A percentile compares a stretch with the other conserved stretches of the same genome.
phyloP scores from a whole-genome alignment of 2,329 filamentous ascomycete genomes.

The Phaeoacremonium minimum region DNA sequence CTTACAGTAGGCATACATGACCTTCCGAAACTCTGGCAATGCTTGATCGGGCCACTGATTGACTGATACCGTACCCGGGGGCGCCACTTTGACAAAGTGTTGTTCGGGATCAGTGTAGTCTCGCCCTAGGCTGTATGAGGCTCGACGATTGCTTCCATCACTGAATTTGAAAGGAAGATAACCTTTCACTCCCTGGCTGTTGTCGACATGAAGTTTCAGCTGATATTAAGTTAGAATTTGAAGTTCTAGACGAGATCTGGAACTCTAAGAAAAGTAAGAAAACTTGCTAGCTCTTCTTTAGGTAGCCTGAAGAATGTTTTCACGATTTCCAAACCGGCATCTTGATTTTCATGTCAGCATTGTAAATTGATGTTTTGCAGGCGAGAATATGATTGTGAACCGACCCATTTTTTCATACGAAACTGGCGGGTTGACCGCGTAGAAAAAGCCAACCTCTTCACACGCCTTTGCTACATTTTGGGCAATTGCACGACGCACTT shows the following conservation, averaged over 20 bases:
- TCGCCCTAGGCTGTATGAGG: not conserved
- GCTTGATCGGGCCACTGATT: not conserved
- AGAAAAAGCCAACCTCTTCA: slow-evolving; percentile 5
- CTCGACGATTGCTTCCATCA: not conserved
- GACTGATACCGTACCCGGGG: too few species aligned
- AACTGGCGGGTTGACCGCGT: not conserved
- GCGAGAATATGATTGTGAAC: not conserved
- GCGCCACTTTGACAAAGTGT: not conserved
- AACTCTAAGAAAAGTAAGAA: too few species aligned
- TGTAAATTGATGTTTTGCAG: not conserved
- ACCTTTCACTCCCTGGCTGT: not conserved
- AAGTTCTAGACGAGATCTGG: too few species aligned
- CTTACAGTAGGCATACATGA: not conserved
- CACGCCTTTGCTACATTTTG: slow-evolving; percentile 4
- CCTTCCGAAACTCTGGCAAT: not conserved
- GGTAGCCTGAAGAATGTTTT: not conserved
- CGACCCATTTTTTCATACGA: not conserved
- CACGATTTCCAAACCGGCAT: not conserved
- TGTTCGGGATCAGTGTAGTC: not conserved
- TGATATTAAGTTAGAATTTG: too few species aligned
- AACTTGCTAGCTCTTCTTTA: too few species aligned
- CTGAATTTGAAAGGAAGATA: not conserved
- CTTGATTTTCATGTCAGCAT: not conserved
- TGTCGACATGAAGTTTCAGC: not conserved
- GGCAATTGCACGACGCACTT: not conserved